phyloP scores from a whole-genome alignment of 1,139 yeast genomes.

The Lodderomyces elongisporus region DNA sequence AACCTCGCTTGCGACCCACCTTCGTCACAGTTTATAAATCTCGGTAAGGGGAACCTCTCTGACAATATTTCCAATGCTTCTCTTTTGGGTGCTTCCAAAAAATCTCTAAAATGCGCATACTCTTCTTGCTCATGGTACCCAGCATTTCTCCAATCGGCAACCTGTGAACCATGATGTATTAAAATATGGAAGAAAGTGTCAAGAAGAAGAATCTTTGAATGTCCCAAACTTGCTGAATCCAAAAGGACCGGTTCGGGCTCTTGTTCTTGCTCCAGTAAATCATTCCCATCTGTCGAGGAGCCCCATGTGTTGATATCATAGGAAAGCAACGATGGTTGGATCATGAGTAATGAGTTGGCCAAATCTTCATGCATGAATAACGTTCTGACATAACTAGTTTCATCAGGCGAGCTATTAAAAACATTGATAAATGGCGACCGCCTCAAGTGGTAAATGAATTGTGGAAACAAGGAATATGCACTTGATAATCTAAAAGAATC shows the following conservation, averaged over 20 bases:
- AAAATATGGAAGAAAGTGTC: slow-evolving; percentile 94
- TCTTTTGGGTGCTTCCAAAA: slow-evolving; percentile 82
- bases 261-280: slow-evolving; percentile 21
- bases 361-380: slow-evolving; percentile 64
- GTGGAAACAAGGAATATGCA: slow-evolving; percentile 73
- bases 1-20: slow-evolving; percentile 94
- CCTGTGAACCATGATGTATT: slow-evolving; percentile 90
- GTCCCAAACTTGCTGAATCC: slow-evolving; percentile 63
- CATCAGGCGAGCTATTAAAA: slow-evolving; percentile 78
- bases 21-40: slow-evolving; percentile 90
- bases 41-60: slow-evolving; percentile 94
- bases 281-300: slow-evolving; percentile 34
- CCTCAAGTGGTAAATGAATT: slow-evolving; percentile 67
- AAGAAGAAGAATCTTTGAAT: slow-evolving; percentile 54
- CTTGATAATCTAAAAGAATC: slow-evolving; percentile 73
- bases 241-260: slow-evolving; percentile 59
- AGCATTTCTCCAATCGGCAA: slow-evolving; percentile 95
- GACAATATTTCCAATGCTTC: slow-evolving; percentile 89
- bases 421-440: slow-evolving; percentile 67
- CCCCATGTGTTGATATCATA: slow-evolving; percentile 55
- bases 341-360: slow-evolving; percentile 62
- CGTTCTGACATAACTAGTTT: slow-evolving; percentile 66
- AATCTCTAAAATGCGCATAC: slow-evolving; percentile 78
- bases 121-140: slow-evolving; percentile 92
- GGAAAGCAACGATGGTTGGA: slow-evolving; percentile 68